Conservation (phyloP, 2,329 filamentous ascomycete genomes). For the Simplicillium sp. region DNA sequence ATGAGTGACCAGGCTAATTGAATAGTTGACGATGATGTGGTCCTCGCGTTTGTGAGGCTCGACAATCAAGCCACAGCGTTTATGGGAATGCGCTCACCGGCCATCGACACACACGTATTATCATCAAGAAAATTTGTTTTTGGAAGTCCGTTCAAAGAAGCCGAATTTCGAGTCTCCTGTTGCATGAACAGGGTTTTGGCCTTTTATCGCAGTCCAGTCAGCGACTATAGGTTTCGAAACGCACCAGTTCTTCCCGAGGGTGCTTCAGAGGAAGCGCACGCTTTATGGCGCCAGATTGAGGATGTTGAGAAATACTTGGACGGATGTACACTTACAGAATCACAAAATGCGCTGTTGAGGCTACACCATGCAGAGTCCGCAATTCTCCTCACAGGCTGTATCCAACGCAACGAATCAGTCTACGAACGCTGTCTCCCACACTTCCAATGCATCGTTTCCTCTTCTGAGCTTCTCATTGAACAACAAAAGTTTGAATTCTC, state of each 20-base stretch:
- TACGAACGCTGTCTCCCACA: too few relatives aligned
- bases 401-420: too few relatives aligned
- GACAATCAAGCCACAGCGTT: constrained; percentile 8
- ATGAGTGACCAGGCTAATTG: not conserved
- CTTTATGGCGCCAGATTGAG: constrained; percentile 4
- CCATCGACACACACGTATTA: not conserved
- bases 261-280: constrained; percentile 3
- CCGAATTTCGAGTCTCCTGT: not conserved
- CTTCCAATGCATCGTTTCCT: too few relatives aligned
- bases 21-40: constrained; percentile 8
- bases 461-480: too few relatives aligned
- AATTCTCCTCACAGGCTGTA: too few relatives aligned
- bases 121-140: not conserved
- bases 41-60: constrained; percentile 6
- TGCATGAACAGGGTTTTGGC: constrained; percentile 3
- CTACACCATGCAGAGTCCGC: too few relatives aligned
- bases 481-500: too few relatives aligned
- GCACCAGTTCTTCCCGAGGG: constrained; percentile 2
- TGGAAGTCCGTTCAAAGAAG: not conserved
- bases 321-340: not conserved
- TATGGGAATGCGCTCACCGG: constrained; percentile 6
- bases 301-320: constrained; percentile 3
- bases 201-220: constrained; percentile 6
- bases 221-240: constrained; percentile 6
- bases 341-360: constrained; percentile 7